These are phyloP conservation scores for Cadophora sp. DNA, from an alignment of 2,329 filamentous ascomycete genomes.

Conservation along the genomic window DNA sequence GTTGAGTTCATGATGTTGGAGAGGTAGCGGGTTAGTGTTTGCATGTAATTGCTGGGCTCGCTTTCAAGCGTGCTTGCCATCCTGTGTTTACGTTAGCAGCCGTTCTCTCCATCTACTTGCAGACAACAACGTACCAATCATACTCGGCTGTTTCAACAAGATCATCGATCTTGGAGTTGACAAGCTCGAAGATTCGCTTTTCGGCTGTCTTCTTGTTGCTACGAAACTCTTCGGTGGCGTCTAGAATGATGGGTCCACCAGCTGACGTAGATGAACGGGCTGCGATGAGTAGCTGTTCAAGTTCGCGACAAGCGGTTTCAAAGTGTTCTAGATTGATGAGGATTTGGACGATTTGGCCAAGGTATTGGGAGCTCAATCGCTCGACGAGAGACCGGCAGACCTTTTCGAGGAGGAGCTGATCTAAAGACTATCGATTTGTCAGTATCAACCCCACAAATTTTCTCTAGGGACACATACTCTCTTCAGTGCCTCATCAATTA, in stretches of 20 bases:
- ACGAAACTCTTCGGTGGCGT: constrained; percentile 85
- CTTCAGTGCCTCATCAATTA: constrained; percentile 90
- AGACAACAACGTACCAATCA: constrained; percentile 69
- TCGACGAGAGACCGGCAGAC: constrained; percentile 92
- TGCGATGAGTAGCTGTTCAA: constrained; percentile 85
- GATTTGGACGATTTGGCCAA: constrained; percentile 98
- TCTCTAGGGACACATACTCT: constrained; percentile 56
- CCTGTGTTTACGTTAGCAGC: constrained; percentile 43
- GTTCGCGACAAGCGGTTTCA: constrained; percentile 87
- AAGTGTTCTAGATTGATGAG: constrained; percentile 98
- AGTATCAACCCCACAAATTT: background rate
- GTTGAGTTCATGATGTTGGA: constrained; percentile 97
- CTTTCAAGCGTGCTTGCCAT: constrained; percentile 65
- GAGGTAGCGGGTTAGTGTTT: constrained; percentile 89
- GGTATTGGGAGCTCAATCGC: constrained; percentile 86
- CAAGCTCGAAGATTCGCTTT: constrained; percentile 96
- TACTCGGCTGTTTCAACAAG: constrained; percentile 97
- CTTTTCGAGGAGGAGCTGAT: constrained; percentile 90
- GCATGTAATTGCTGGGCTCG: constrained; percentile 92
- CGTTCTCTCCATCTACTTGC: background rate
- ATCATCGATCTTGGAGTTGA: constrained; percentile 98
- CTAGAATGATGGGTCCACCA: constrained; percentile 79
- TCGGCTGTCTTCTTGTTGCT: constrained; percentile 95
- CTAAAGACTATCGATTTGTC: constrained; percentile 70
- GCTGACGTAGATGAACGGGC: constrained; percentile 83